Evolutionary conservation across 2,329 filamentous ascomycete genomes (phyloP).

Genomic region (Thielaviopsis cerberus): DNA sequence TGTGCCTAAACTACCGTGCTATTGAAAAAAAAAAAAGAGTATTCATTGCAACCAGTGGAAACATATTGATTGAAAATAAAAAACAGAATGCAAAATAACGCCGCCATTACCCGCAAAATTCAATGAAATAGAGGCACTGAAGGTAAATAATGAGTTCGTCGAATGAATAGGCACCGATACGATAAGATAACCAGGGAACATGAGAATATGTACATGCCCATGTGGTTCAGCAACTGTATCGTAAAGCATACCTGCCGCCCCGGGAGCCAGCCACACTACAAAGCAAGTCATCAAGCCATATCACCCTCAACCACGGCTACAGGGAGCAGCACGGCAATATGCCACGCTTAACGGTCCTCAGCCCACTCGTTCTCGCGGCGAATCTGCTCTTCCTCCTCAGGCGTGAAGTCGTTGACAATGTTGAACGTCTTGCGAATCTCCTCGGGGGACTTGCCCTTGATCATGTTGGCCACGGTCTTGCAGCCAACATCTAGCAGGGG

Average conservation of each 20-base stretch:
- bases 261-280: not conserved
- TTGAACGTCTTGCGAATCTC: slow-evolving; percentile 99
- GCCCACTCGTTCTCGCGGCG: slow-evolving; percentile 83
- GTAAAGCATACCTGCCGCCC: not conserved
- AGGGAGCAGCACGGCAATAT: not conserved
- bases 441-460: slow-evolving; percentile 98
- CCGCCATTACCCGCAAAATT: not conserved
- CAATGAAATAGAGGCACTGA: not conserved
- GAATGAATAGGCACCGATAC: not conserved
- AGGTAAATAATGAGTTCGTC: not conserved
- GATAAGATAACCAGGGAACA: not conserved
- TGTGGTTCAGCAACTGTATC: not conserved
- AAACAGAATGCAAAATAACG: not conserved
- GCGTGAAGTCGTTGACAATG: slow-evolving; percentile 97
- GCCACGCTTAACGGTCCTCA: slow-evolving; percentile 48
- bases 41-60: not conserved
- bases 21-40: too few relatives aligned
- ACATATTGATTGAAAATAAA: too few relatives aligned
- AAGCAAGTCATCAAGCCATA: too few relatives aligned
- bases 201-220: not conserved
- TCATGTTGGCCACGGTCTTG: slow-evolving; percentile 99
- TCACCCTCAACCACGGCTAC: not conserved
- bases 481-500: slow-evolving; percentile 91
- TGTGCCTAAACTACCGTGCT: too few relatives aligned
- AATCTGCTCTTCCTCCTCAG: slow-evolving; percentile 97